Evolutionary conservation across 2,329 filamentous ascomycete genomes (phyloP), one percentile per base, ranked within the genome.

Genomic region (Atkinsonella hypoxylon): DNA sequence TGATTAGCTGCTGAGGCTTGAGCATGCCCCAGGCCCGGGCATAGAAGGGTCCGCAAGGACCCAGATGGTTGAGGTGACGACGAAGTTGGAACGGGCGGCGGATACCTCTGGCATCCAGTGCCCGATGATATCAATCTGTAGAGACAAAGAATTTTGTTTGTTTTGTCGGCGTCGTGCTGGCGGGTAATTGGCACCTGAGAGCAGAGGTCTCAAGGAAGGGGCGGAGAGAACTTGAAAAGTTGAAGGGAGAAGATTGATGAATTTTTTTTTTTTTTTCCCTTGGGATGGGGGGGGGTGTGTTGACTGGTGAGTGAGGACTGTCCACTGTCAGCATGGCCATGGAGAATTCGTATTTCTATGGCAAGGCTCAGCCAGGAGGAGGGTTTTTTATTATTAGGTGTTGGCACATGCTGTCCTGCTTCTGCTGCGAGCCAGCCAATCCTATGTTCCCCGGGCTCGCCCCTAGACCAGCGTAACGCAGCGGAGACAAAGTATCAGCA

Each of bases 351-450:
- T 48, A 22, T 48, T 48, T 13, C 17, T 36, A 44, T 49, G 40
- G 22, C 40, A 44, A 30, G 20, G 31, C 32, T 17, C 18, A 30
- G 36, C 36, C 45, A 47, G 20, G 36, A 32, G 40, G 20, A 31
- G 41, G 42, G 34, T 45, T 12, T 26, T 39, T 9, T 18, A 39
- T 45, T 32, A 30, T 45, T 30, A 22, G 48, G 48, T 32, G 22
- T 45, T 39, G 42, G 34, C 48, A 50, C 48, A 49, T 42, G 48
- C 31, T 45, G 41, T 42, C 45, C n/a, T 32, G 39, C 15, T 43
- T 44, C 32, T 20, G 36, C 13, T 7, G 31, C 36, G 15, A 20
- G 41, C 47, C 40, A 20, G 41, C 47, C 40, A 49, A 43, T 43
- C 47, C 47, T 26, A 26, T 17, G 22, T 44, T 13, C 22, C 26